A percentile compares a stretch with the other conserved stretches of the same genome.
Evolutionary conservation across 345 rosid genomes (phyloP).

Genomic region (Corchorus capsularis): DNA sequence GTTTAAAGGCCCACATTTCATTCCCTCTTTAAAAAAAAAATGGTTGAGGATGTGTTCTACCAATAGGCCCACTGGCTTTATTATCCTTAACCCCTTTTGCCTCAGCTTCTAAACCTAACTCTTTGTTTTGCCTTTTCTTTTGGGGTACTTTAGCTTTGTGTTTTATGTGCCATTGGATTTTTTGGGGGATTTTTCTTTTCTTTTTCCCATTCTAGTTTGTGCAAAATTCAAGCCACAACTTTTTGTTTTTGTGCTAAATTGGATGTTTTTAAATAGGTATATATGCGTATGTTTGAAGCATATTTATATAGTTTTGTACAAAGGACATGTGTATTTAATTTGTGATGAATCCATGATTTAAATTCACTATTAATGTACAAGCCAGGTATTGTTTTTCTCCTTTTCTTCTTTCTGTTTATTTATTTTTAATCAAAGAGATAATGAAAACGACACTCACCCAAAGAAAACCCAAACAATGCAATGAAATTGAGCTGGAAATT

Average conservation of each 20-base stretch:
- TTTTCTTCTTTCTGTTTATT: neutral
- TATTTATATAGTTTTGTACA: neutral
- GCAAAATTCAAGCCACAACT: constrained; percentile 3
- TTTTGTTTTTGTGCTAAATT: neutral
- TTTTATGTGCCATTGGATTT: neutral
- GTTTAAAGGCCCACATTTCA: constrained; percentile 1
- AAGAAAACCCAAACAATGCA: neutral
- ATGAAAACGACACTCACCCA: neutral
- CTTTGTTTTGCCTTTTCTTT: neutral
- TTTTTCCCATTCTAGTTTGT: neutral
- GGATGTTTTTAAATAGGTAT: neutral
- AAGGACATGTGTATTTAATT: neutral
- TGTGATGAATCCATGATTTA: neutral
- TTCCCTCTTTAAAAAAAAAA: neutral
- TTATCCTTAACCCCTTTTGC: constrained; percentile 3
- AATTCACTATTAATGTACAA: neutral
- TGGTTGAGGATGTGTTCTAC: too few species aligned
- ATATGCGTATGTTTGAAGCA: neutral
- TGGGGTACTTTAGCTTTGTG: neutral
- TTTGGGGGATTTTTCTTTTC: neutral
- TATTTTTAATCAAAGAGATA: neutral
- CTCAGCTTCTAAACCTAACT: neutral
- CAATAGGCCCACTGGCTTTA: constrained; percentile 22
- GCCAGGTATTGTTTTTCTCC: neutral
- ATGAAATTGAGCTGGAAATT: constrained; percentile 2